A percentile compares a stretch with the other conserved stretches of the same genome.
phyloP scores from a whole-genome alignment of 768 basidiomycete species.

The Hygrocybe coccinea region DNA sequence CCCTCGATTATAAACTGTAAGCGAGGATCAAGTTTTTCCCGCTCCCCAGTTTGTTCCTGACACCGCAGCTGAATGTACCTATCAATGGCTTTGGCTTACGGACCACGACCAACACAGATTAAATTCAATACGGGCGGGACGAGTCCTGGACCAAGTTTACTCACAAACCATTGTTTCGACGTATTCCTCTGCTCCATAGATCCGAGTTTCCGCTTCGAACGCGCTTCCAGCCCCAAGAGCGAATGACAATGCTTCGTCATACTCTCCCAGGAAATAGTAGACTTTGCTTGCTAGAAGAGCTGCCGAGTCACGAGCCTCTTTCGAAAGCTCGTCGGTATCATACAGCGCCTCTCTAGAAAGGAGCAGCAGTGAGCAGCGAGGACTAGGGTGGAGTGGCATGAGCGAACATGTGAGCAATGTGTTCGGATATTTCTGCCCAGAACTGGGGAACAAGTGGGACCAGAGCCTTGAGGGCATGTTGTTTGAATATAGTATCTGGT shows the following conservation, averaged over 20 bases:
- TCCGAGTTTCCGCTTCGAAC: slow-evolving; percentile 71
- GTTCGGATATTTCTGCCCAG: slow-evolving; percentile 98
- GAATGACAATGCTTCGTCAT: slow-evolving; percentile 93
- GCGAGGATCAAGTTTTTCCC: slow-evolving; percentile 69
- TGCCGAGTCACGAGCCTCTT: slow-evolving; percentile 72
- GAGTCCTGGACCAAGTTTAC: slow-evolving; percentile 29
- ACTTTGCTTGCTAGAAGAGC: slow-evolving; percentile 96
- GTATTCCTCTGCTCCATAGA: slow-evolving; percentile 72
- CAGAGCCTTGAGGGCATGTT: slow-evolving; percentile 84
- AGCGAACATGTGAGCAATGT: slow-evolving; percentile 81
- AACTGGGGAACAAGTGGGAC: slow-evolving; percentile 85
- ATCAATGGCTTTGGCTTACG: slow-evolving; percentile 90
- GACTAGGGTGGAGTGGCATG: slow-evolving; percentile 8
- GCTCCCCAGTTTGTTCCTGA: slow-evolving; percentile 47
- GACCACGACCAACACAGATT: slow-evolving; percentile 6
- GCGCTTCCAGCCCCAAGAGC: slow-evolving; percentile 86
- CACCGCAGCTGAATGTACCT: slow-evolving; percentile 73
- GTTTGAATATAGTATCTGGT: slow-evolving; percentile 79
- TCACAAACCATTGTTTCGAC: slow-evolving; percentile 91
- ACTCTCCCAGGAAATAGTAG: slow-evolving; percentile 93
- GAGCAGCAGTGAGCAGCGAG: slow-evolving; percentile 10
- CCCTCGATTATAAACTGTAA: slow-evolving; percentile 82
- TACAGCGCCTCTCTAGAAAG: slow-evolving; percentile 79
- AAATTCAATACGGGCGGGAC: not conserved
- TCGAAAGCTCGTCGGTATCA: slow-evolving; percentile 73